Evolutionary conservation across 2,329 filamentous ascomycete species (phyloP).

Genomic region (Exophiala phaeomuriformis): DNA sequence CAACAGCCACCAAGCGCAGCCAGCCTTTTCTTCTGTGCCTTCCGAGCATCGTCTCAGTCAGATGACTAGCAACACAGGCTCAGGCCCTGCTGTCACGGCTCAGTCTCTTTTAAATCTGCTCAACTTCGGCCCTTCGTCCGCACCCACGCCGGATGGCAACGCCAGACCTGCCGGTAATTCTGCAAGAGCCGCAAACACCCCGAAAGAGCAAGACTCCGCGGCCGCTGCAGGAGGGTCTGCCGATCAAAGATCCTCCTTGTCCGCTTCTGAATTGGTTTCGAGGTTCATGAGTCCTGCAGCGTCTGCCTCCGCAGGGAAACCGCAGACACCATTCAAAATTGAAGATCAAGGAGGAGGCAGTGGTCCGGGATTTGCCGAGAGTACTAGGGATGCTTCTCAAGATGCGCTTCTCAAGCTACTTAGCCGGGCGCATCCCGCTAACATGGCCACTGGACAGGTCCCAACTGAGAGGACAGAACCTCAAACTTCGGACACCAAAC

Average conservation of each 20-base stretch:
- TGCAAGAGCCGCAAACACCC: conserved; percentile 30
- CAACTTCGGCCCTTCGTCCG: conserved; percentile 51
- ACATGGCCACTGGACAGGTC: conserved; percentile 1
- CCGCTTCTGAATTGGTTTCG: conserved; percentile 52
- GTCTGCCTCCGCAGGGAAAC: conserved; percentile 29
- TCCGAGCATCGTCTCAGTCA: conserved; percentile 2
- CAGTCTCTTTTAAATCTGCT: conserved; percentile 57
- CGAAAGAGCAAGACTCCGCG: not conserved
- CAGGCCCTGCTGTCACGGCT: conserved; percentile 39
- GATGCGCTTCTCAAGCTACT: conserved; percentile 80
- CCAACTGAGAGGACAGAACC: conserved; percentile 9
- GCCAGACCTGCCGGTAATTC: conserved; percentile 1
- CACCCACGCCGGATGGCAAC: conserved; percentile 5
- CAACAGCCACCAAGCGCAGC: conserved; percentile 7
- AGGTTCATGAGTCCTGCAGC: conserved; percentile 46
- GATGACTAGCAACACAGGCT: conserved; percentile 1
- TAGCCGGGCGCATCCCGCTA: conserved; percentile 55
- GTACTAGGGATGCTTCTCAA: conserved; percentile 58
- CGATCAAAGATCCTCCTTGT: conserved; percentile 36
- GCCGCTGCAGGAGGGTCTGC: conserved; percentile 18
- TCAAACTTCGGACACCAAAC: conserved; percentile 4
- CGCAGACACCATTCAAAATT: conserved; percentile 27
- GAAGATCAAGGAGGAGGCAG: conserved; percentile 21
- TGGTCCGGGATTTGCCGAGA: conserved; percentile 18
- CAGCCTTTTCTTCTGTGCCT: conserved; percentile 2